Conservation (phyloP, 192 early-diverging fungal genomes). For the Mortierella hygrophila region DNA sequence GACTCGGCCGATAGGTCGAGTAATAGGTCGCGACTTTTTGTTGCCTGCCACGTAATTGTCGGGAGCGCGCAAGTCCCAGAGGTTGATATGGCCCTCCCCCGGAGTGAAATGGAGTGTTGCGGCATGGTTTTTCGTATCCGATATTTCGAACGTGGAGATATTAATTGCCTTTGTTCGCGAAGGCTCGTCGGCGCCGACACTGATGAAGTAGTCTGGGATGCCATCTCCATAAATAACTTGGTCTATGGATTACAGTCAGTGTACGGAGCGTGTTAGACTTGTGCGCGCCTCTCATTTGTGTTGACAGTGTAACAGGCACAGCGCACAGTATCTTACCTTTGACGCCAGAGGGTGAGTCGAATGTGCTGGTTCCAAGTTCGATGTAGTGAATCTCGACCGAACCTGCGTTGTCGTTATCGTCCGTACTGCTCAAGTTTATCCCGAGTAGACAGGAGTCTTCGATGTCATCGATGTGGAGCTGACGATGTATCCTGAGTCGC, state of each 20-base stretch:
- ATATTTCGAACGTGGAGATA: not conserved
- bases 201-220: not conserved
- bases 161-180: not conserved
- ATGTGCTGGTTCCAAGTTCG: not conserved
- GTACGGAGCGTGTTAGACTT: not conserved
- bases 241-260: not conserved
- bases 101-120: not conserved
- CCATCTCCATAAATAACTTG: not conserved
- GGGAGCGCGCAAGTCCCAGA: constrained; percentile 1
- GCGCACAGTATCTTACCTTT: not conserved
- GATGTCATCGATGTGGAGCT: not conserved
- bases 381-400: not conserved
- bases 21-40: not conserved
- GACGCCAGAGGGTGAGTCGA: not conserved
- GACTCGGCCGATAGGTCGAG: not conserved
- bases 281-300: not conserved
- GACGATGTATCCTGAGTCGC: not conserved
- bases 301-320: not conserved
- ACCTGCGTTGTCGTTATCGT: not conserved
- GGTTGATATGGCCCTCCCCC: not conserved
- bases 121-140: not conserved
- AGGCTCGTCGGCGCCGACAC: not conserved
- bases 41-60: not conserved
- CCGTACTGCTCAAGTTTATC: not conserved
- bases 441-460: not conserved